phyloP scores from a whole-genome alignment of 805 yeast species.

The Nakazawaea anatomiae region DNA sequence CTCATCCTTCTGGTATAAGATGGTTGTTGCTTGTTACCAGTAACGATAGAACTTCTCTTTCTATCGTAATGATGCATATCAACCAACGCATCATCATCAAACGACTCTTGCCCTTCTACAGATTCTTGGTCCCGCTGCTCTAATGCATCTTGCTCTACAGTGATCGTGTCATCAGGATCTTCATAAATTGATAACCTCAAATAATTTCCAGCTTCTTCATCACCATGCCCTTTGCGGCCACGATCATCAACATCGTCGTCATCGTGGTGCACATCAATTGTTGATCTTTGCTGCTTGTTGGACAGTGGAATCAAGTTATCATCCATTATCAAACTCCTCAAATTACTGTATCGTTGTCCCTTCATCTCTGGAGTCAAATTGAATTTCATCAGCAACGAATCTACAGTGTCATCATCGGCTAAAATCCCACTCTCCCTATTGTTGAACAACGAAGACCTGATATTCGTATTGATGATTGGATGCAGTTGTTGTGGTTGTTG shows the following conservation, averaged over 20 bases:
- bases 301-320: background rate
- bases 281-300: background rate
- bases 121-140: background rate
- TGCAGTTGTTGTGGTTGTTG: background rate
- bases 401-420: background rate
- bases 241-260: no score
- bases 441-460: slow-evolving; percentile 3
- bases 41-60: background rate
- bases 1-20: no score
- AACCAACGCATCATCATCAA: background rate
- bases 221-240: background rate
- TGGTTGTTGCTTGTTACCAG: no score
- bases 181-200: slow-evolving; percentile 12
- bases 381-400: background rate
- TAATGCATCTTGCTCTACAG: background rate
- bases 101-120: background rate
- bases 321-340: background rate
- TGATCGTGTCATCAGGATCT: slow-evolving; percentile 10
- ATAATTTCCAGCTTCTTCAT: slow-evolving; percentile 2
- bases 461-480: background rate
- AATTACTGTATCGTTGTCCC: background rate
- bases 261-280: no score
- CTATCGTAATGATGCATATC: slow-evolving; percentile 8
- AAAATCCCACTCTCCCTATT: background rate
- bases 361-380: slow-evolving; percentile 4